Evolutionary conservation across 441 rosid species (phyloP), one percentile per base, ranked within the genome.

Genomic region (Gossypium aridum): DNA sequence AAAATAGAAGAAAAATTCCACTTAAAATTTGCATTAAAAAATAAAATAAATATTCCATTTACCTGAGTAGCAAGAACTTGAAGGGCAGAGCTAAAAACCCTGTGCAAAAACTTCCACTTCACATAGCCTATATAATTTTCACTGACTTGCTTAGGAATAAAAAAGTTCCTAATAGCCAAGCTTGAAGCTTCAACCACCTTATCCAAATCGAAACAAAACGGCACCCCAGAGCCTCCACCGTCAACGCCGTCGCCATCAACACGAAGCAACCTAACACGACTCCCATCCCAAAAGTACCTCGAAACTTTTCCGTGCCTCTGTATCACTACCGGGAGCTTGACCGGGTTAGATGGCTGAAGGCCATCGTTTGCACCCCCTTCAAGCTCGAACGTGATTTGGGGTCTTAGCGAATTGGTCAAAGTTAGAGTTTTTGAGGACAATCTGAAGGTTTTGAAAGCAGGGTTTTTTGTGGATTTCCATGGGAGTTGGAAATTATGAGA

Each of bases 41-140:
- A 26, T 5, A 0, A 62, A 17, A 51, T 49, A 9, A 71, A 47
- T 67, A 14, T 28, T 57, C 3, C 56, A 9, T 53, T 66, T 78
- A 92, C 98, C 94, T 94, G 98, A 80, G 98, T 94, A 70, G 98
- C 98, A 84, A 94, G 93, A 86, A 94, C 97, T 76, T 92, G 98
- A 4, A 94, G 81, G 39, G 97, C 91, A 37, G 98, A 92, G 90
- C 98, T 94, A 84, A 87, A 92, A 77, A 94, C 92, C 62, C 98
- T 86, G 82, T 94, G 98, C 84, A 92, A 82, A 57, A 94, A 79
- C 87, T 94, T 94, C 98, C 98, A 94, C 80, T 94, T 91, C 14
- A 94, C 97, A 76, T 91, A 94, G 14, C 80, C 83, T 78, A 91
- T 60, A 65, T 94, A 94, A 71, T 84, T 83, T 13, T 84, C 83